Evolutionary conservation across 768 basidiomycete genomes (phyloP).

Genomic region (Megacollybia marginata): DNA sequence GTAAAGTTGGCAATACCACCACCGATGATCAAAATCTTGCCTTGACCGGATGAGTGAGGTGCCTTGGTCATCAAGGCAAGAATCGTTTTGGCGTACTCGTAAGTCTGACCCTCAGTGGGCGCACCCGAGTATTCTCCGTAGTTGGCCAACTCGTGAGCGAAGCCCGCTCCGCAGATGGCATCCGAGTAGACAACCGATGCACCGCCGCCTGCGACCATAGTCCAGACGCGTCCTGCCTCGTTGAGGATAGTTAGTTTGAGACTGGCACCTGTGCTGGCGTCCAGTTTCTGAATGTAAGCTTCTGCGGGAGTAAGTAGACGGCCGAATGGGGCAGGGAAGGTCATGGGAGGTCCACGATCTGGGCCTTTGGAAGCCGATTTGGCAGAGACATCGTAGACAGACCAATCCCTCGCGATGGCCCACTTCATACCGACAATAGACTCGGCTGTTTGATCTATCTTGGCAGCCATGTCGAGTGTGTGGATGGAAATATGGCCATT

Average conservation of each 20-base stretch:
- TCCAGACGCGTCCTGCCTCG: constrained; percentile 93
- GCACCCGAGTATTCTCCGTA: constrained; percentile 99
- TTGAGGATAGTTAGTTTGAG: constrained; percentile 98
- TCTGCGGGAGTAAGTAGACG: constrained; percentile 98
- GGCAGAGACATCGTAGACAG: constrained; percentile 52
- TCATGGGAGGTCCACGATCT: constrained; percentile 95
- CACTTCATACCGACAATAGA: constrained; percentile 97
- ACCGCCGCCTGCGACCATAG: constrained; percentile 99
- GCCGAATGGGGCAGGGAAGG: constrained; percentile 92
- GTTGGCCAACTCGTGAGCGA: constrained; percentile 96
- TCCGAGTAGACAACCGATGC: constrained; percentile 64
- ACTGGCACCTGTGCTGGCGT: constrained; percentile 94
- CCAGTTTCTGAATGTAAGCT: constrained; percentile 98
- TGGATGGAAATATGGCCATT: constrained; percentile 67
- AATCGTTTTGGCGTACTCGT: constrained; percentile 99
- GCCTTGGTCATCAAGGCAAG: constrained; percentile 87
- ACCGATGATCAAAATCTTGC: constrained; percentile 99
- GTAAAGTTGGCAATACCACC: constrained; percentile 99
- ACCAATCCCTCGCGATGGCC: constrained; percentile 91
- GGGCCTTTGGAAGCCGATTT: constrained; percentile 46
- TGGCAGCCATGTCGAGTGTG: constrained; percentile 99
- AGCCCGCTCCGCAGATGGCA: constrained; percentile 61
- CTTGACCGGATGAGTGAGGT: constrained; percentile 66
- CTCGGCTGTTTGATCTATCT: constrained; percentile 99
- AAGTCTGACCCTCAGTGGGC: constrained; percentile 96